Evolutionary conservation across 2,329 filamentous ascomycete species (phyloP).

Genomic region (Monilinia fructigena): DNA sequence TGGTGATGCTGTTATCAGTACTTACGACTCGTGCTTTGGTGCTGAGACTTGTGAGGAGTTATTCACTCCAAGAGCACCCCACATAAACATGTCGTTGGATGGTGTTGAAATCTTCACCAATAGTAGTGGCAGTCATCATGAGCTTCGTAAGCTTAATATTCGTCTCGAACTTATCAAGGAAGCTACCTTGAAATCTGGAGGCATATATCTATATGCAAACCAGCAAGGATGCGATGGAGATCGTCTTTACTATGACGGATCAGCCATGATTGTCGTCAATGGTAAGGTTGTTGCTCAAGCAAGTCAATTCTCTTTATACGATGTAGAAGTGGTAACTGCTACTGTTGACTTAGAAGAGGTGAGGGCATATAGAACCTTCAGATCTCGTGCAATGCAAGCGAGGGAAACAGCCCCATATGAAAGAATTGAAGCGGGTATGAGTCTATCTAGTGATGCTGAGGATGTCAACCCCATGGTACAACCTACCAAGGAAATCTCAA

Average conservation of each 20-base stretch:
- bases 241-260: slow-evolving; percentile 56
- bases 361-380: slow-evolving; percentile 51
- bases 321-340: slow-evolving; percentile 65
- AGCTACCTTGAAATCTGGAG: slow-evolving; percentile 61
- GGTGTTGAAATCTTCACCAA: slow-evolving; percentile 74
- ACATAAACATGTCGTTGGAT: slow-evolving; percentile 60
- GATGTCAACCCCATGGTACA: slow-evolving; percentile 47
- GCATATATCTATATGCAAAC: slow-evolving; percentile 62
- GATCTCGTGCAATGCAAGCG: slow-evolving; percentile 29
- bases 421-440: slow-evolving; percentile 44
- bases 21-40: slow-evolving; percentile 61
- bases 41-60: slow-evolving; percentile 68
- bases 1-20: slow-evolving; percentile 56
- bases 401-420: slow-evolving; percentile 42
- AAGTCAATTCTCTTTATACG: slow-evolving; percentile 43
- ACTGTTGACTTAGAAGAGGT: slow-evolving; percentile 73
- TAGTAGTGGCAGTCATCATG: slow-evolving; percentile 65
- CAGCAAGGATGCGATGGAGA: slow-evolving; percentile 60
- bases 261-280: slow-evolving; percentile 59
- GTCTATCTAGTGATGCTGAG: slow-evolving; percentile 44
- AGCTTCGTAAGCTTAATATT: slow-evolving; percentile 64
- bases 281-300: slow-evolving; percentile 62
- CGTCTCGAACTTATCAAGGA: slow-evolving; percentile 64
- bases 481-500: slow-evolving; percentile 24
- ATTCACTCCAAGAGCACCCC: slow-evolving; percentile 49